phyloP scores from a whole-genome alignment of 2,329 filamentous ascomycete species.

The Botrytis fragariae region DNA sequence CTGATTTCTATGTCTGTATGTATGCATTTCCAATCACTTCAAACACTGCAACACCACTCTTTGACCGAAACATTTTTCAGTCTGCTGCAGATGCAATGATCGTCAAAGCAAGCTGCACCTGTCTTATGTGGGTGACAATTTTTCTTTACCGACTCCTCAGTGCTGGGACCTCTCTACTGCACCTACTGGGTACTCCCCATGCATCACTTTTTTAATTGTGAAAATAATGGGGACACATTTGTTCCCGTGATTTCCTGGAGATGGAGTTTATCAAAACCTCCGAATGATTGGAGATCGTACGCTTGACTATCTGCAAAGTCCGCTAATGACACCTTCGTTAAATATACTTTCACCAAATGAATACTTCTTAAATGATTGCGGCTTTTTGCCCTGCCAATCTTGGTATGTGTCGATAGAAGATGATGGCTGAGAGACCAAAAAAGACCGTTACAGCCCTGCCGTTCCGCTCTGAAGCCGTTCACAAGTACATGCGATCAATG shows the following conservation, averaged over 20 bases:
- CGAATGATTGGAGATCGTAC: background rate
- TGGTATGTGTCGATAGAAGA: background rate
- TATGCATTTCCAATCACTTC: background rate
- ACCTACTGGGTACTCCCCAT: slow-evolving; percentile 7
- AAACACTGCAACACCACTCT: background rate
- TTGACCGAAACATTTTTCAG: background rate
- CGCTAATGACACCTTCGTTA: background rate
- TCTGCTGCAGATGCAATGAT: slow-evolving; percentile 17
- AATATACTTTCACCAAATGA: background rate
- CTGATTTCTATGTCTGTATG: background rate
- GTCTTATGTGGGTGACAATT: slow-evolving; percentile 13
- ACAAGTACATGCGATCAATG: background rate
- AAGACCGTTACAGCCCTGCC: slow-evolving; percentile 19
- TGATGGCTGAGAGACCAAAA: background rate
- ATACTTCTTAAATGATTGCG: too few relatives aligned
- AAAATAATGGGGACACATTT: slow-evolving; percentile 15
- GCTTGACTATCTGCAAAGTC: background rate
- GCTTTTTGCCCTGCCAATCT: background rate
- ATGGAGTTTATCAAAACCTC: background rate
- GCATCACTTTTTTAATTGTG: background rate
- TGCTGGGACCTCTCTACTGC: slow-evolving; percentile 14
- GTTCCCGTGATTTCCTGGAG: slow-evolving; percentile 18
- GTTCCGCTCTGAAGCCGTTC: background rate
- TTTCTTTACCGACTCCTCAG: slow-evolving; percentile 19
- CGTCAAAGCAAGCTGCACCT: slow-evolving; percentile 16